Base-by-base conservation (phyloP, 352 stramenopile genomes). In the Phytopythium delawarense region DNA sequence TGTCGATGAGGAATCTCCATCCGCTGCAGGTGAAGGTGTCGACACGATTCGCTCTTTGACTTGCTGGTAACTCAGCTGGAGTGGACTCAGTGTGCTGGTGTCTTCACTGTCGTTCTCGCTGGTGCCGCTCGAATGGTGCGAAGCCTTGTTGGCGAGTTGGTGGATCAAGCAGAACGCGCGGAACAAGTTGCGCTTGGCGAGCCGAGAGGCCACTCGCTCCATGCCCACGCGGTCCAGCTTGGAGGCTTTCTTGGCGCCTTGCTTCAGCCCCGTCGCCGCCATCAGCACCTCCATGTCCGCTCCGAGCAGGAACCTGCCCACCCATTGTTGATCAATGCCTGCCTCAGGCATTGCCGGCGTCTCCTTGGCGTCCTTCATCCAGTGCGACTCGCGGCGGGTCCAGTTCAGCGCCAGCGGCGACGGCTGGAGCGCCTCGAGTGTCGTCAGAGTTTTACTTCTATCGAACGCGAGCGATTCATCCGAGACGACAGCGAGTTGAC, bases 211-310 rank as follows among this genome's bases (percentile, higher is more conserved):
- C 48, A 91, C 79, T 59, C 65, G 73, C 45, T 84, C 71, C 67
- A 83, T 78, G 21, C 69, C 65, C 34, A 39, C 40, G 16, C 20
- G 39, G 61, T 79, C 66, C 75, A 92, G 81, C 46, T 82, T 78
- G 7, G 68, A 71, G 2, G 75, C 63, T 34, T 89, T 91, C 71
- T 91, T 88, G 35, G 83, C 81, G 18, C 83, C 83, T 54, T 92
- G 77, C n/a, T 85, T 87, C 46, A 88, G 78, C 13, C 81, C 81
- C 7, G 71, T 87, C 4, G 79, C 79, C 15, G 68, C 79, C 64
- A 79, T 76, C 1, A 91, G 57, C 45, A 85, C 77, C 48, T 92
- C 83, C 6, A 87, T 60, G 18, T 86, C 75, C 9, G 64, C 61
- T 12, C 51, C 68, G 11, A 61, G 53, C 35, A 88, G 84, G 53